A percentile compares a stretch with the other conserved stretches of the same genome.
Evolutionary conservation across 202 grass and related monocot genomes (phyloP).

Genomic region (Musa balbisiana): DNA sequence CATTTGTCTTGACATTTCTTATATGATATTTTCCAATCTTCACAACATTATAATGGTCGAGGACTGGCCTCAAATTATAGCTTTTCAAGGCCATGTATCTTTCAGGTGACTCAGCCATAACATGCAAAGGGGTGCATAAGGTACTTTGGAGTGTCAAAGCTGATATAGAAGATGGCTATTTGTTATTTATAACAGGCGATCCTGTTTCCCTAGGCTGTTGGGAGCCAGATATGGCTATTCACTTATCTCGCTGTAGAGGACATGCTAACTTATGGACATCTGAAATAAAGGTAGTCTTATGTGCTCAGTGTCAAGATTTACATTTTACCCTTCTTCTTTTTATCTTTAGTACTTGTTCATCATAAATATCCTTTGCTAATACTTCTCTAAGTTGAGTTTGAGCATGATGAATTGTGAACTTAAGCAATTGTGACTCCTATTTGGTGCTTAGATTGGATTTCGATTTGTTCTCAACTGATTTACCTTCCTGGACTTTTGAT

Average conservation of each 20-base stretch:
- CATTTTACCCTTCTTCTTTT: slow-evolving; percentile 9
- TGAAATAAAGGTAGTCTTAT: slow-evolving; percentile 60
- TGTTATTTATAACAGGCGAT: slow-evolving; percentile 77
- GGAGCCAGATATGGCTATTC: slow-evolving; percentile 75
- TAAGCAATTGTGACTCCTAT: neutral
- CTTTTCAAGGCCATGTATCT: slow-evolving; percentile 13
- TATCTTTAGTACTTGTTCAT: neutral
- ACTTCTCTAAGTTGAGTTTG: neutral
- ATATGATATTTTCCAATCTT: neutral
- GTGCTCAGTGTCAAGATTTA: neutral
- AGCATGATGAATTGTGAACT: neutral
- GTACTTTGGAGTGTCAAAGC: slow-evolving; percentile 77
- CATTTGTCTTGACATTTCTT: neutral
- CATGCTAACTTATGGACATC: slow-evolving; percentile 49
- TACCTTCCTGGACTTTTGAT: neutral
- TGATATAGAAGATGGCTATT: slow-evolving; percentile 46
- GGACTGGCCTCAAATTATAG: neutral
- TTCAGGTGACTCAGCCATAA: slow-evolving; percentile 49
- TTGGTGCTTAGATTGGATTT: neutral
- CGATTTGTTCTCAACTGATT: neutral
- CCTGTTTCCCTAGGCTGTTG: slow-evolving; percentile 72
- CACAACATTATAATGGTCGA: neutral
- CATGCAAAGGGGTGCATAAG: slow-evolving; percentile 67
- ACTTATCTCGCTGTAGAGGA: slow-evolving; percentile 43
- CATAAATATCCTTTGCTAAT: neutral